These are phyloP conservation scores for Ceratobasidium sp. DNA, from an alignment of 1,284 basidiomycete species.

Conservation along the genomic window DNA sequence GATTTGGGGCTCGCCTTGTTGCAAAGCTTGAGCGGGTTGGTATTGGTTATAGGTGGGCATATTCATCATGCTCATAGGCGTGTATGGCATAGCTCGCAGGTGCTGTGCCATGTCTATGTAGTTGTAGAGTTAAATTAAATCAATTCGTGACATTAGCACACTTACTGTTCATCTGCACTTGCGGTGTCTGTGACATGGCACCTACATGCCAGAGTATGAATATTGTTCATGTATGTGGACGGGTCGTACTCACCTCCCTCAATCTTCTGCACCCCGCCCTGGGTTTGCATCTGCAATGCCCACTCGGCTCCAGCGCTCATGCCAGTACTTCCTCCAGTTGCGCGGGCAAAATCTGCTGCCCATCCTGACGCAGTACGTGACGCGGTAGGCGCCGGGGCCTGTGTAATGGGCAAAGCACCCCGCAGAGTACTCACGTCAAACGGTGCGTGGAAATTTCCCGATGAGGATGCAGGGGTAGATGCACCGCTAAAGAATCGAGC, in stretches of 20 bases:
- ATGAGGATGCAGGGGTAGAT: background rate
- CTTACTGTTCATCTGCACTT: conserved; percentile 15
- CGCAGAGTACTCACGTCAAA: conserved; percentile 43
- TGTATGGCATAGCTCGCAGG: conserved; percentile 1
- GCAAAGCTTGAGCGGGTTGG: background rate
- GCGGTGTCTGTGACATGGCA: background rate
- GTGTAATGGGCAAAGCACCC: conserved; percentile 33
- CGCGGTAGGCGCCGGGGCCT: conserved; percentile 10
- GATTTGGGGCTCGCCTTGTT: conserved; percentile 18
- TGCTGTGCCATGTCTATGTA: conserved; percentile 6
- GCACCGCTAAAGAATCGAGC: conserved; percentile 63
- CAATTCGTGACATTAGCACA: background rate
- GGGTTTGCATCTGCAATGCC: conserved; percentile 11
- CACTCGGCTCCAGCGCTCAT: conserved; percentile 22
- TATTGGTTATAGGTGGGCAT: background rate
- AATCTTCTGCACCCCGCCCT: conserved; percentile 27
- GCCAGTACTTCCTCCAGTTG: background rate
- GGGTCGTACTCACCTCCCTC: conserved; percentile 35
- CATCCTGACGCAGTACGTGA: conserved; percentile 26
- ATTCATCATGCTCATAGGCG: conserved; percentile 31
- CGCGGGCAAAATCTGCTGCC: conserved; percentile 44
- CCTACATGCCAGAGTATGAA: background rate
- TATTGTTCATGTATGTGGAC: background rate
- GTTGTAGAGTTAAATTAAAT: background rate
- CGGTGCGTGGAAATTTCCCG: conserved; percentile 4